phyloP scores from a whole-genome alignment of 495 filamentous ascomycete genomes.

The Sordaria brevicollis region DNA sequence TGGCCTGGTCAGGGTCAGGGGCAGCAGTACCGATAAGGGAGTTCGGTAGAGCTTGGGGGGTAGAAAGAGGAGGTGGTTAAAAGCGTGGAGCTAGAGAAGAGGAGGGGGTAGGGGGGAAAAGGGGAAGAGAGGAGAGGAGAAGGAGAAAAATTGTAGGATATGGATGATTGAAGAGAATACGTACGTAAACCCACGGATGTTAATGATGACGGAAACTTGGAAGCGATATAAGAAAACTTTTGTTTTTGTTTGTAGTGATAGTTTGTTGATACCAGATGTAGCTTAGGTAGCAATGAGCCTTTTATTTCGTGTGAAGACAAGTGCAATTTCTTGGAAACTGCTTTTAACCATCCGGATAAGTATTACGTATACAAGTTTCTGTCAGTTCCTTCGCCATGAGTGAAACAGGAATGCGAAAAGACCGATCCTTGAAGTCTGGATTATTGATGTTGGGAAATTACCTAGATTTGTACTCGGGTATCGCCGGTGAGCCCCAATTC shows the following conservation, averaged over 20 bases:
- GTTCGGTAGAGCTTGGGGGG: background rate
- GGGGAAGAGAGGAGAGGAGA: background rate
- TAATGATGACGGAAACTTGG: background rate
- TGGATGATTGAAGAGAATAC: background rate
- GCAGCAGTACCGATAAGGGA: background rate
- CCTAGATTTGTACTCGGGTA: too few species aligned
- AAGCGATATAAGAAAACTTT: background rate
- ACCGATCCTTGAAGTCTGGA: too few species aligned
- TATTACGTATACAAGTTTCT: too few species aligned
- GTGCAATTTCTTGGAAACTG: too few species aligned
- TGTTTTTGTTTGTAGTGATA: background rate
- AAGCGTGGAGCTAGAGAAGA: too few species aligned
- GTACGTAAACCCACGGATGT: too few species aligned
- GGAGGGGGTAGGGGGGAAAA: too few species aligned
- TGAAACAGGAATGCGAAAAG: too few species aligned
- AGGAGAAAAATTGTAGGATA: background rate
- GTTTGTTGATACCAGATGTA: background rate
- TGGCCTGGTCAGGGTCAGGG: background rate
- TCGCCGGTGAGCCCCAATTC: too few species aligned
- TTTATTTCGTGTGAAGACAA: background rate
- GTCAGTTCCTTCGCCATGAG: too few species aligned
- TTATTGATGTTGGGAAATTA: too few species aligned
- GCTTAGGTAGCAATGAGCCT: background rate
- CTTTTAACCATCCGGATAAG: too few species aligned
- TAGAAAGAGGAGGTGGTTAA: background rate